Base-by-base conservation (phyloP, 2,329 filamentous ascomycete genomes). In the Sclerotiophoma versabilis region DNA sequence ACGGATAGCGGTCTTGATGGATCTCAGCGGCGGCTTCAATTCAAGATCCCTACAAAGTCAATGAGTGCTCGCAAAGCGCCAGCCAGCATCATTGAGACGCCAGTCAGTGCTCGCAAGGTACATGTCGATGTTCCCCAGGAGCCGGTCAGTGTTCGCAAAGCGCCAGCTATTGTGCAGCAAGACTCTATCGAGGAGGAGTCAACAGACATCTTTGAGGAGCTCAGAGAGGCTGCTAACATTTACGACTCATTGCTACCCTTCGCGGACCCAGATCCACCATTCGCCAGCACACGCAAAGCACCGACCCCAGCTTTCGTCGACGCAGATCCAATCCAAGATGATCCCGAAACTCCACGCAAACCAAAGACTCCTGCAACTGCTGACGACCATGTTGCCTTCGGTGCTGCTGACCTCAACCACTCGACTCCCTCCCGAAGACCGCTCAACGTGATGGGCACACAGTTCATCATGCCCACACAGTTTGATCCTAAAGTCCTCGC, bases 401-500 rank as follows among this genome's bases (percentile, higher is more conserved):
- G 74, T 73, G 50, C 75, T 38, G 47, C 60, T 19, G 62, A 69
- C 36, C 69, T 75, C n/a, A 75, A 74, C 29, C 64, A 65, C 2
- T 69, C 66, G 76, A 90, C 71, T 54, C 77, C 60, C 78, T 85
- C 75, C 78, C 89, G 77, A 19, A 88, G 83, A 58, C 87, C 87
- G 1, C 78, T 96, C 19, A 96, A 97, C 66, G 84, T 91, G 3
- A 81, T 86, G 3, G 92, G 93, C 2, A 96, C 93, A 0, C 95
- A 99, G 67, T 99, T 99, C 67, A 85, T 98, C 39, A 81, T 99
- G 63, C 95, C 95, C 0, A 84, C 84, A 1, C 91, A 96, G 62
- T 84, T 90, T 2, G 95, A 99, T 69, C 87, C 89, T 0, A 80
- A 83, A n/a, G 88, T 96, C 0, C 76, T 98, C 3, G 89, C 89